Conservation (phyloP, 306 rosid species). For the Geum urbanum region DNA sequence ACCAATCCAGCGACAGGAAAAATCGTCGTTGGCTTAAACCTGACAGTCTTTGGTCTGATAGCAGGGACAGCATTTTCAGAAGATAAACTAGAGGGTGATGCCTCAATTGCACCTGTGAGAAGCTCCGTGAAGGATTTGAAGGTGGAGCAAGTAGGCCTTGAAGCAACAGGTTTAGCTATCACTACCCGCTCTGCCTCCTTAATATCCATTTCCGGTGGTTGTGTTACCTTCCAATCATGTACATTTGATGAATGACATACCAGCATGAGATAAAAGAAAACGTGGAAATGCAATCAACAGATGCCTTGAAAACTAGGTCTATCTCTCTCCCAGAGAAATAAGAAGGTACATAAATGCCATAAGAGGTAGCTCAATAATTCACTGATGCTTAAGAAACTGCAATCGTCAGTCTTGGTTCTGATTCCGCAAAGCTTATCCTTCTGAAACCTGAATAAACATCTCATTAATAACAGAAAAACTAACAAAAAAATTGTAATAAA, state of each 20-base stretch:
- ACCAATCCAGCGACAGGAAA: conserved; percentile 34
- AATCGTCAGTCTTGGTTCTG: neutral
- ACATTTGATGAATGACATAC: conserved; percentile 5
- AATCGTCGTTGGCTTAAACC: conserved; percentile 61
- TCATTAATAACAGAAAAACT: neutral
- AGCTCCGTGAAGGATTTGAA: conserved; percentile 91
- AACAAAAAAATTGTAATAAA: too few relatives aligned
- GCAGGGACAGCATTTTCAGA: conserved; percentile 70
- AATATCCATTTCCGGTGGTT: conserved; percentile 53
- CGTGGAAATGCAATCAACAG: neutral
- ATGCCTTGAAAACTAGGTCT: conserved; percentile 3
- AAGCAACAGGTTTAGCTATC: conserved; percentile 83
- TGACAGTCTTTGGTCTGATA: conserved; percentile 85
- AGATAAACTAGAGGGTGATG: conserved; percentile 43
- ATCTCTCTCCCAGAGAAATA: neutral
- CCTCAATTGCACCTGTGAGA: conserved; percentile 66
- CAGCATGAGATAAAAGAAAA: conserved; percentile 19
- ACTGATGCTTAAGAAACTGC: neutral
- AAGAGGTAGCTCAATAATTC: neutral
- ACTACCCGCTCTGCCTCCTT: conserved; percentile 68
- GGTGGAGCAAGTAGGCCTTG: conserved; percentile 75
- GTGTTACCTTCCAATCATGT: conserved; percentile 1
- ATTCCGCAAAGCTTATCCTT: neutral
- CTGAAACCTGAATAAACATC: conserved; percentile 6
- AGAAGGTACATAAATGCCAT: neutral